Percentiles rank a stretch among this genome's conserved stretches.
Evolutionary conservation across 78 protist genomes (phyloP).

Genomic region (Dictyostelium intermedium): DNA sequence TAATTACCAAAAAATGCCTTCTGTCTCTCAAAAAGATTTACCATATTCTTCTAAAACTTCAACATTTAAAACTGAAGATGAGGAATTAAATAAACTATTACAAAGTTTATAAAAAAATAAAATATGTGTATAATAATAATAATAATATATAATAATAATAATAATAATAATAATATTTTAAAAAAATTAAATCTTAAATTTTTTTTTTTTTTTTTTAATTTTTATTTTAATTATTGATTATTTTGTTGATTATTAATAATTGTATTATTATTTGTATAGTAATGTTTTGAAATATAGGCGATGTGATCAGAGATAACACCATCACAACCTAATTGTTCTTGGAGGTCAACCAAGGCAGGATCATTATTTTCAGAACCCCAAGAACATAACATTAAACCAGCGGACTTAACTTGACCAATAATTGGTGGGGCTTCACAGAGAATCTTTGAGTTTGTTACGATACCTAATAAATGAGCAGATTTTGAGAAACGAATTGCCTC

Average conservation of each 20-base stretch:
- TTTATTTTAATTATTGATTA: background rate
- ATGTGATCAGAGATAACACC: constrained; percentile 87
- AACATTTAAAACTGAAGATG: background rate
- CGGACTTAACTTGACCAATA: constrained; percentile 66
- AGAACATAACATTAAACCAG: constrained; percentile 80
- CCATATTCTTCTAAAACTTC: background rate
- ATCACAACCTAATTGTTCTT: constrained; percentile 79
- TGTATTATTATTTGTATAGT: background rate
- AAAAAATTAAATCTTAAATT: too few species aligned
- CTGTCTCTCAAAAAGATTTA: background rate
- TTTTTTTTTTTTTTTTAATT: too few species aligned
- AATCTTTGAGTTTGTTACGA: constrained; percentile 72
- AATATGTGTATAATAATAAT: background rate
- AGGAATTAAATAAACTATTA: background rate
- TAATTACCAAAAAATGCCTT: constrained; percentile 40
- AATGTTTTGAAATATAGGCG: constrained; percentile 73
- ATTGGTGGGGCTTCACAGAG: constrained; percentile 69
- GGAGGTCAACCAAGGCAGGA: constrained; percentile 68
- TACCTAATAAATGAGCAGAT: constrained; percentile 71
- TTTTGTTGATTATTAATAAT: background rate
- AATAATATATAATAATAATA: too few species aligned
- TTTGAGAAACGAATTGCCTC: constrained; percentile 80
- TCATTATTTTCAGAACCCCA: constrained; percentile 86
- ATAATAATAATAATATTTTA: too few species aligned
- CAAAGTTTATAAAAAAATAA: background rate